Percentiles rank a stretch among this genome's conserved stretches.
Evolutionary conservation across 2,329 filamentous ascomycete genomes (phyloP).

Genomic region (Hypomyces rosellus): DNA sequence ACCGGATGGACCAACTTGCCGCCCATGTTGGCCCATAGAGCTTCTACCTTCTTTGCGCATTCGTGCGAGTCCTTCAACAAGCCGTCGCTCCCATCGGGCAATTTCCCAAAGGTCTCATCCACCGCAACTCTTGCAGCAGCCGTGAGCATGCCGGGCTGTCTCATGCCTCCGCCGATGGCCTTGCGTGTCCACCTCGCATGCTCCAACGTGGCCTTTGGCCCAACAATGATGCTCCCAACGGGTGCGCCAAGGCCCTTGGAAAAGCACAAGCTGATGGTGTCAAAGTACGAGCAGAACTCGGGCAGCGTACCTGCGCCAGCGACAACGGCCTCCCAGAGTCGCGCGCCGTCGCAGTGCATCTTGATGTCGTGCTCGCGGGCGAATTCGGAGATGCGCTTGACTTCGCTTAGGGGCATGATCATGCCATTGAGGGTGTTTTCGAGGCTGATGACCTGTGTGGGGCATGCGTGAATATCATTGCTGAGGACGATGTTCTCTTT

Average conservation of each 20-base stretch:
- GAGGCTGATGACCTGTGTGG: conserved; percentile 72
- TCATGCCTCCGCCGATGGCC: conserved; percentile 66
- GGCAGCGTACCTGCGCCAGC: conserved; percentile 60
- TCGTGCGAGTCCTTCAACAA: conserved; percentile 54
- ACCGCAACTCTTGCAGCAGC: conserved; percentile 67
- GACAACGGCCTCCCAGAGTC: conserved; percentile 75
- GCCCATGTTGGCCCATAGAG: conserved; percentile 63
- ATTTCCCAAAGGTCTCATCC: conserved; percentile 37
- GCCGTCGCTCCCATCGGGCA: conserved; percentile 40
- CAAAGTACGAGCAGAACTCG: conserved; percentile 63
- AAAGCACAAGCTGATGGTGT: conserved; percentile 72
- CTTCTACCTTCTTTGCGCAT: conserved; percentile 58
- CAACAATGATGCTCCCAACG: conserved; percentile 69
- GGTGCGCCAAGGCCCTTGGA: conserved; percentile 79
- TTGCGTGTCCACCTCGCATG: conserved; percentile 51
- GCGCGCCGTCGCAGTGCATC: conserved; percentile 72
- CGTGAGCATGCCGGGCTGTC: conserved; percentile 67
- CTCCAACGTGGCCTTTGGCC: conserved; percentile 30
- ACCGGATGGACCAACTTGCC: conserved; percentile 63
- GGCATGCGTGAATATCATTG: conserved; percentile 70
- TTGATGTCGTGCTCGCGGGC: conserved; percentile 57
- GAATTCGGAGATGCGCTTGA: conserved; percentile 62
- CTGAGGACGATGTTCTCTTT: conserved; percentile 56
- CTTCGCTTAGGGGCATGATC: conserved; percentile 69
- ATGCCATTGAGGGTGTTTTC: conserved; percentile 82